Base-by-base conservation (phyloP, 192 early-diverging fungal genomes). In the Coemansia reversa region DNA sequence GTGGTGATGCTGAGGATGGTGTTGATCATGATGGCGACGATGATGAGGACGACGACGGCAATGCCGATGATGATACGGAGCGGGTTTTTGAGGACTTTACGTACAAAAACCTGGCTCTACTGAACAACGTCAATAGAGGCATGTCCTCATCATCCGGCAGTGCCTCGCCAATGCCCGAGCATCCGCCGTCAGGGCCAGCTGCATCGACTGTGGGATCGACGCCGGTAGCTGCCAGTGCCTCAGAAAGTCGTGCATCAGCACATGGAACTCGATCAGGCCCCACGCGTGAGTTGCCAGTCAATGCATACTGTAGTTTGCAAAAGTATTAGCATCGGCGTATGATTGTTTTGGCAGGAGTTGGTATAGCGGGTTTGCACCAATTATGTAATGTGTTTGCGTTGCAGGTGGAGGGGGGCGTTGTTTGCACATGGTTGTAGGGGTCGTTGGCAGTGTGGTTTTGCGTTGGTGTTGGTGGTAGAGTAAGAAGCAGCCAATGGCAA, bases 101-200 rank as follows among this genome's bases (percentile, higher is more conserved):
- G 27, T 88, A 86, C 71, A 88, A 88, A 63, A 88, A 88, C 68
- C 74, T 88, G 39, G 84, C 83, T 0, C 60, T 88, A 29, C 65
- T 88, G 50, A 86, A 82, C 66, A 80, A 88, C 33, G 86, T 88
- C 56, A 88, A 88, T 66, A 84, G 81, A 67, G 86, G 83, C 33
- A 78, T 86, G 16, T 84, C 84, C 54, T 82, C 82, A 60, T 82
- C 69, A 18, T 74, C 76, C 4, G 74, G 74, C 9, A 56, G 65
- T 25, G 59, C 59, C 12, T 70, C 67, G 45, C 70, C 75, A 5
- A 28, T 57, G 42, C 42, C 70, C 5, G 78, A 81, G 42, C 62
- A 51, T 3, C 58, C 70, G 19, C 50, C 60, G 20, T 50, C 58
- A 14, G 54, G 58, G 19, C 32, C 45, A 7, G 39, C 58, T 2